Evolutionary conservation across 2,329 filamentous ascomycete genomes (phyloP).

Genomic region (Trichoderma guizhouense): DNA sequence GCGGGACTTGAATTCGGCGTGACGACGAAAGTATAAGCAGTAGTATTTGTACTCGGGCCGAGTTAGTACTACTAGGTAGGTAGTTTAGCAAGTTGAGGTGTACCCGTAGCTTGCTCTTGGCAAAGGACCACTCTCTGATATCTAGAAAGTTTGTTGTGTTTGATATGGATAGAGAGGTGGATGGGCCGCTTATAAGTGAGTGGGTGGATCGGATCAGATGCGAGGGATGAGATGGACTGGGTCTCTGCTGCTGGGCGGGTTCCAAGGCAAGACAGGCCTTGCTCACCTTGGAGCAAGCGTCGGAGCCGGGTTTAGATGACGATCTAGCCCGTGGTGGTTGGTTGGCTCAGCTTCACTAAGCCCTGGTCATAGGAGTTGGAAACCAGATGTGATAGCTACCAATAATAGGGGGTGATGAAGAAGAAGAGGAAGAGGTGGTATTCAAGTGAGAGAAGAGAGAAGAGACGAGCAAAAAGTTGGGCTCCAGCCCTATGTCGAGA

Average conservation of each 20-base stretch:
- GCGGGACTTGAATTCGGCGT: background rate
- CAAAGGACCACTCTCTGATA: background rate
- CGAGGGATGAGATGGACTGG: background rate
- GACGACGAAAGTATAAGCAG: background rate
- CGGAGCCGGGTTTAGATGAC: background rate
- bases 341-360: background rate
- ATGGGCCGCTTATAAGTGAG: constrained; percentile 6
- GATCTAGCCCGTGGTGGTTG: background rate
- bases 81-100: background rate
- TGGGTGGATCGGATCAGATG: constrained; percentile 3
- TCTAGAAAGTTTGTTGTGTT: background rate
- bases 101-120: background rate
- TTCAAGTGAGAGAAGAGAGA: background rate
- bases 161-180: background rate
- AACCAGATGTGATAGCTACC: background rate
- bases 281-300: background rate
- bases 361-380: background rate
- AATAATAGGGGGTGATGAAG: background rate
- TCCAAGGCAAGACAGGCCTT: background rate
- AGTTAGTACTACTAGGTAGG: too few species aligned
- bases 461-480: background rate
- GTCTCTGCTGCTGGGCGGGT: background rate
- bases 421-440: background rate
- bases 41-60: background rate
- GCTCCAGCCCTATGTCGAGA: background rate